These are phyloP conservation scores for Fraxinus greggii DNA, from an alignment of 305 asterid genomes.

Conservation along the genomic window DNA sequence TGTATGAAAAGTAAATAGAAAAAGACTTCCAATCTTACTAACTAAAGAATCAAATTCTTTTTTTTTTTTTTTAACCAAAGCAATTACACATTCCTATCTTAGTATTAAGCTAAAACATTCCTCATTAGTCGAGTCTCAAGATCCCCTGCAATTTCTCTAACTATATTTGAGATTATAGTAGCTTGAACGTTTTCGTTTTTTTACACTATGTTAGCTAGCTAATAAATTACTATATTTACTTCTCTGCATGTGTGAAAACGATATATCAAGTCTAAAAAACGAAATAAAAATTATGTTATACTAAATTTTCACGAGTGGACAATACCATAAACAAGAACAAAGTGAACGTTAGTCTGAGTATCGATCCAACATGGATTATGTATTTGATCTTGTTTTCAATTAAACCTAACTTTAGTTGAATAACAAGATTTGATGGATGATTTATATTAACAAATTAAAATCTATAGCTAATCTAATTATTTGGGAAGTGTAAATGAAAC, in stretches of 20 bases:
- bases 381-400: not conserved
- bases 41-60: not conserved
- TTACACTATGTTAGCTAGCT: not conserved
- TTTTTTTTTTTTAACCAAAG: not conserved
- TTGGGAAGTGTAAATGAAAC: not conserved
- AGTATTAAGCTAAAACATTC: not conserved
- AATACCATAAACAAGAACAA: no score
- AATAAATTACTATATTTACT: not conserved
- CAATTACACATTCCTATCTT: not conserved
- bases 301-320: not conserved
- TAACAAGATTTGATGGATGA: not conserved
- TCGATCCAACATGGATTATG: not conserved
- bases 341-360: not conserved
- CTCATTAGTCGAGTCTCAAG: not conserved
- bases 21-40: not conserved
- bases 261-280: not conserved
- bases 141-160: not conserved
- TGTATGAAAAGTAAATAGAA: no score
- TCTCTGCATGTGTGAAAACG: not conserved
- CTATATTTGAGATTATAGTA: not conserved
- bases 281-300: not conserved
- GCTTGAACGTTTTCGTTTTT: not conserved
- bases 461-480: not conserved
- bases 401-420: not conserved
- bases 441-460: no score